Percentiles rank a stretch among this genome's conserved stretches.
These are phyloP conservation scores for Nicotiana paniculata DNA, from an alignment of 257 asterid species.

Conservation along the genomic window DNA sequence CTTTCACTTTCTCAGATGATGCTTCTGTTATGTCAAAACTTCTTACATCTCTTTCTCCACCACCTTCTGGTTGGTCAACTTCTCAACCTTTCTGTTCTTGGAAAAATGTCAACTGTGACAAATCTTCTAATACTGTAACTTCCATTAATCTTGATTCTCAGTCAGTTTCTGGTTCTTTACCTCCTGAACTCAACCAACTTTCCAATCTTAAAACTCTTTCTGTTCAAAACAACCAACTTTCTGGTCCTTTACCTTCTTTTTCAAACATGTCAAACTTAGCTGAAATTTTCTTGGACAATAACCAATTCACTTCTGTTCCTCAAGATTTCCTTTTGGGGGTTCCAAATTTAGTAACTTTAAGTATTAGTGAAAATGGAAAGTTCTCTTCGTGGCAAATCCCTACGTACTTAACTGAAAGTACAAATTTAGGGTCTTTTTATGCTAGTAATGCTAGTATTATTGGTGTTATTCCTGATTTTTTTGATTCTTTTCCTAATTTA, in stretches of 20 bases:
- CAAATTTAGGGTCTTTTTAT: conserved; percentile 35
- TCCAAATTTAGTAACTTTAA: conserved; percentile 33
- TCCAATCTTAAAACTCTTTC: conserved; percentile 49
- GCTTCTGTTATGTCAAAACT: conserved; percentile 54
- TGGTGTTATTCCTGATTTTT: conserved; percentile 68
- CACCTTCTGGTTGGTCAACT: conserved; percentile 66
- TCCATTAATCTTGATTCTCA: conserved; percentile 46
- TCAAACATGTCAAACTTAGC: conserved; percentile 53
- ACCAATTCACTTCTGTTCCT: conserved; percentile 45
- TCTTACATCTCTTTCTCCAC: conserved; percentile 44
- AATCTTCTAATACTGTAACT: conserved; percentile 34
- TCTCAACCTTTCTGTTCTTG: conserved; percentile 52
- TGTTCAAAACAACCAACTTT: conserved; percentile 51
- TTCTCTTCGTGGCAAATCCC: conserved; percentile 70
- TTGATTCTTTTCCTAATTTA: conserved; percentile 49
- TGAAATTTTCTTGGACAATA: conserved; percentile 43
- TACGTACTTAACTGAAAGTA: conserved; percentile 34
- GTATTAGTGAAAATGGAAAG: conserved; percentile 39
- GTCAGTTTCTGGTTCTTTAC: conserved; percentile 58
- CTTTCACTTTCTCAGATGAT: conserved; percentile 60
- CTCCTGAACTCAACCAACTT: conserved; percentile 53
- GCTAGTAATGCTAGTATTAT: conserved; percentile 55
- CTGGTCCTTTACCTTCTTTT: conserved; percentile 69
- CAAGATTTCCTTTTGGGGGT: conserved; percentile 53
- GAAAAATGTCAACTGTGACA: conserved; percentile 55